A percentile compares a stretch with the other conserved stretches of the same genome.
These are phyloP conservation scores for Rhexocercosporidium sp. DNA, from an alignment of 2,329 filamentous ascomycete species.

Conservation along the genomic window DNA sequence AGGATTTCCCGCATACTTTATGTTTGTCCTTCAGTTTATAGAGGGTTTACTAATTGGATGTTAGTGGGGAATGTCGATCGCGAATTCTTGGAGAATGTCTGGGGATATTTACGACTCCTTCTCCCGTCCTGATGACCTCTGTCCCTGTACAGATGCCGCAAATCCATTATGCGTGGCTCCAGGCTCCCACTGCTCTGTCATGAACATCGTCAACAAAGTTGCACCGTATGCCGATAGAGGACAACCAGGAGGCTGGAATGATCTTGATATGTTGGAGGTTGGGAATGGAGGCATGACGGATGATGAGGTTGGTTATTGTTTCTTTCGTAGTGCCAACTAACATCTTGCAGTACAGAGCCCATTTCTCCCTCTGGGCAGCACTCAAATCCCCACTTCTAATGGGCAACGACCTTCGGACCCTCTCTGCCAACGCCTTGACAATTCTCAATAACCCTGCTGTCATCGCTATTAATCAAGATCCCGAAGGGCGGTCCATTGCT, in stretches of 20 bases:
- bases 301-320: slow-evolving; percentile 22
- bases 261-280: slow-evolving; percentile 35
- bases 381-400: slow-evolving; percentile 33
- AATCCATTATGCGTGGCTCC: slow-evolving; percentile 31
- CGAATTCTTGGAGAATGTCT: slow-evolving; percentile 48
- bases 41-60: no score
- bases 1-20: slow-evolving; percentile 45
- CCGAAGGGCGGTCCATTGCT: slow-evolving; percentile 20
- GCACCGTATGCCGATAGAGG: slow-evolving; percentile 28
- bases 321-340: not conserved
- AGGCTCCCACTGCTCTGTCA: slow-evolving; percentile 30
- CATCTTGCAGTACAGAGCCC: slow-evolving; percentile 27
- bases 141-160: slow-evolving; percentile 25
- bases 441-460: slow-evolving; percentile 34
- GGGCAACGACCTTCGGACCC: slow-evolving; percentile 29
- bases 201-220: slow-evolving; percentile 31
- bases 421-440: slow-evolving; percentile 25
- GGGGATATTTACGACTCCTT: slow-evolving; percentile 44
- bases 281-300: slow-evolving; percentile 34
- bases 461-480: slow-evolving; percentile 33
- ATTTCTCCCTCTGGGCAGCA: slow-evolving; percentile 34
- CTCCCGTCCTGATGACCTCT: slow-evolving; percentile 33
- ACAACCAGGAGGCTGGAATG: slow-evolving; percentile 35
- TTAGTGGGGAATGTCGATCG: slow-evolving; percentile 45
- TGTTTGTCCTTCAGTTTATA: not conserved